Evolutionary conservation across 768 basidiomycete species (phyloP), one percentile per base, ranked within the genome.

Genomic region (Lyophyllum shimeji): DNA sequence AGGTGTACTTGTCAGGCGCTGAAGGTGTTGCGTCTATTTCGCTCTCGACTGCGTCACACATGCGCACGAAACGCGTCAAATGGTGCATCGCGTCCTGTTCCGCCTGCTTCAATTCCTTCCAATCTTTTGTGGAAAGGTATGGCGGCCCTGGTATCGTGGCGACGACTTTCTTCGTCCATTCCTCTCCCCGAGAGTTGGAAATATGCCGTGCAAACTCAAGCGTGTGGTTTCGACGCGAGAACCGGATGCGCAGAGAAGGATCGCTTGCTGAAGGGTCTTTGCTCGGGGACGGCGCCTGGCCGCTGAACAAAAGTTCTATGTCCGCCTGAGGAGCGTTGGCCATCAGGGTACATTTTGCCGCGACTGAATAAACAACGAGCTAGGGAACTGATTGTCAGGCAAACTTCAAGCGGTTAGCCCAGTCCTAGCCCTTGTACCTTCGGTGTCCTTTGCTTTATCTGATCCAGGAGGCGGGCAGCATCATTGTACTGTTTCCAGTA

Each of bases 391-490:
- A n/a, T 29, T 25, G 23, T 63, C 33, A 60, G 29, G 9, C 15
- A 47, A n/a, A 40, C 21, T 50, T 15, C 11, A 48, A 18, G 4
- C 5, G 12, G 20, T n/a, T n/a, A 40, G 12, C 21, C 2, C 53
- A 46, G 39, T 39, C 12, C 20, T 18, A n/a, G 25, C 13, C 9
- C 21, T 56, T 69, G 13, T 55, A 82, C 84, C 71, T 75, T 75
- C 2, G 84, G 82, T n/a, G 81, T 79, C 24, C 78, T 72, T 57
- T 76, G 73, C 58, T 80, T 84, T 25, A 84, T 71, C 53, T 79
- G 75, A 40, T 78, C 73, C 2, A 84, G 67, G 20, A 79, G 68
- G 15, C 67, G 61, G 3, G 65, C 69, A 7, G 81, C 79, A 57
- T 80, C 79, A 33, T 73, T 74, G 58, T 82, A 84, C 59, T 72